Percentiles rank a stretch among this genome's conserved stretches.
phyloP scores from a whole-genome alignment of 2,329 filamentous ascomycete genomes.

The Claviceps sorghi region DNA sequence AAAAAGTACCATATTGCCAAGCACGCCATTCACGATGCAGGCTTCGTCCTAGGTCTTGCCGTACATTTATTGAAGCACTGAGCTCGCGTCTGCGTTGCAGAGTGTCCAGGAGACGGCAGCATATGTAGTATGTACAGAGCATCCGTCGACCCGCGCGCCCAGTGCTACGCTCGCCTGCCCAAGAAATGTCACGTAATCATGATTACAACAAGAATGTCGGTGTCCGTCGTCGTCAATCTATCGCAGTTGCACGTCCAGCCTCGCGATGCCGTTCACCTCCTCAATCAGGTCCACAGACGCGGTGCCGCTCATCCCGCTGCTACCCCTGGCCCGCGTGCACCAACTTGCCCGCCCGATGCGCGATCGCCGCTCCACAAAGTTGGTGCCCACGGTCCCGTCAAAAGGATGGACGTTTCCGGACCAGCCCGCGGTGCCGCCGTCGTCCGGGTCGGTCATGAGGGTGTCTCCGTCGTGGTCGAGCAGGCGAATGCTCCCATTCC shows the following conservation, averaged over 20 bases:
- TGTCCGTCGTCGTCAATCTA: background rate
- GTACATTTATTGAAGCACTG: no score
- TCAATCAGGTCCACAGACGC: conserved; percentile 19
- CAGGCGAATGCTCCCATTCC: conserved; percentile 18
- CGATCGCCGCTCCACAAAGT: conserved; percentile 4
- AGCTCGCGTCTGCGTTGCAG: background rate
- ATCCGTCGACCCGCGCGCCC: no score
- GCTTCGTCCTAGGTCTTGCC: no score
- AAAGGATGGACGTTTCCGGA: conserved; percentile 4
- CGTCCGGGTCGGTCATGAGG: conserved; percentile 11
- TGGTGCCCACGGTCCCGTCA: conserved; percentile 6
- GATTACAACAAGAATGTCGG: no score
- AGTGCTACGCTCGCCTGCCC: no score
- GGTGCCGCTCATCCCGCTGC: conserved; percentile 10
- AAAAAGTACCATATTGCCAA: no score
- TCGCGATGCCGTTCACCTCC: conserved; percentile 21
- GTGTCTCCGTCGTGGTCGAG: conserved; percentile 18
- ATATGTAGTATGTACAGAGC: no score
- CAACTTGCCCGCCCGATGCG: conserved; percentile 5
- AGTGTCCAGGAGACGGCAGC: no score
- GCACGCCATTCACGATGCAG: no score
- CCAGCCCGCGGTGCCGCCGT: background rate
- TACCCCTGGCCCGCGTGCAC: conserved; percentile 2
- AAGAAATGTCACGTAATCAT: no score
- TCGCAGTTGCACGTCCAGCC: conserved; percentile 24